These are phyloP conservation scores for Zhuliangozyma blackwelliae DNA, from an alignment of 1,139 yeast genomes.

Conservation along the genomic window DNA sequence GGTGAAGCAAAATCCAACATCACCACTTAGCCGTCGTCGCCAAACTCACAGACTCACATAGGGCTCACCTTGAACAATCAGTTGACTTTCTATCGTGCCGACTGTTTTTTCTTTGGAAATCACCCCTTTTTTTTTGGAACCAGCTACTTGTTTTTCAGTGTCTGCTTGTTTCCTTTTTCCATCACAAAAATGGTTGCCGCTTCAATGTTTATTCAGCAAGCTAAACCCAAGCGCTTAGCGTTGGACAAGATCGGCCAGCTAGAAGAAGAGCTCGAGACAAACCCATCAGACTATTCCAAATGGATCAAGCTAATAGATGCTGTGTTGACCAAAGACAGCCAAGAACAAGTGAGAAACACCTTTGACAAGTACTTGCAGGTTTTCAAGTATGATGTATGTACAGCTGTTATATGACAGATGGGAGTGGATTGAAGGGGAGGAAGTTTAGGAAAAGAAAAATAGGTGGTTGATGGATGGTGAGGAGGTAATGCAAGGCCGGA, in stretches of 20 bases:
- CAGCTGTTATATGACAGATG: too few relatives aligned
- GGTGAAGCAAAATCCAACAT: too few relatives aligned
- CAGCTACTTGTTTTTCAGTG: too few relatives aligned
- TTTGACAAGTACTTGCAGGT: constrained; percentile 59
- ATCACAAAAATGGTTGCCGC: background rate
- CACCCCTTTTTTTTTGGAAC: too few relatives aligned
- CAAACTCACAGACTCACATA: too few relatives aligned
- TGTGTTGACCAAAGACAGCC: constrained; percentile 55
- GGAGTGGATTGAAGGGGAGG: background rate
- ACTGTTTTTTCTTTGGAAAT: too few relatives aligned
- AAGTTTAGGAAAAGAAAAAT: too few relatives aligned
- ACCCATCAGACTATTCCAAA: constrained; percentile 52
- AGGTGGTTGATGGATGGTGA: background rate
- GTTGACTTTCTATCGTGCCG: too few relatives aligned
- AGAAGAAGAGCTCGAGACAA: constrained; percentile 54
- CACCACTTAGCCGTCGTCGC: too few relatives aligned
- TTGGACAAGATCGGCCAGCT: constrained; percentile 53
- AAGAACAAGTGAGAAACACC: constrained; percentile 55
- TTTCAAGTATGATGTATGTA: constrained; percentile 54
- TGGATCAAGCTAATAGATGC: constrained; percentile 58
- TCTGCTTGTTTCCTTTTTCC: too few relatives aligned
- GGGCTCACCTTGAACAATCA: too few relatives aligned
- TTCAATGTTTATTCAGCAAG: constrained; percentile 21
- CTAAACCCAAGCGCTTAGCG: constrained; percentile 29
- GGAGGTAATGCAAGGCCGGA: background rate